A percentile compares a stretch with the other conserved stretches of the same genome.
Conservation (phyloP, 164 flowering plant species). For the Nymphaea thermarum region DNA sequence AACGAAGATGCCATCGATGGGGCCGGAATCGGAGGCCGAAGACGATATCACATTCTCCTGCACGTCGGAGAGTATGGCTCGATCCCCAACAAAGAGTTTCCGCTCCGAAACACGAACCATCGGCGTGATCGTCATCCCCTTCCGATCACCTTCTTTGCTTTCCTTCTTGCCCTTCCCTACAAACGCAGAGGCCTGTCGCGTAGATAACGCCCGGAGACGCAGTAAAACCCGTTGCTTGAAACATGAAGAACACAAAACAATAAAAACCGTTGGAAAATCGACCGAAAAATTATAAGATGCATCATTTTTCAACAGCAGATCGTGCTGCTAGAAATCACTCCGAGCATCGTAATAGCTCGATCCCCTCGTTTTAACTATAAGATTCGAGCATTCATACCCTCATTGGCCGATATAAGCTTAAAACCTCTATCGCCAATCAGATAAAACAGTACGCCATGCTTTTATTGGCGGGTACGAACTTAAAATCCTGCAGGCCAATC, state of each 20-base stretch:
- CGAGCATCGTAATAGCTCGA: too few relatives aligned
- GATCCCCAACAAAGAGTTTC: constrained; percentile 50
- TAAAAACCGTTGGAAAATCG: constrained; percentile 5
- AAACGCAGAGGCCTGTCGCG: constrained; percentile 4
- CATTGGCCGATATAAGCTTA: too few relatives aligned
- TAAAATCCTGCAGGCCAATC: too few relatives aligned
- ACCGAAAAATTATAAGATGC: constrained; percentile 1
- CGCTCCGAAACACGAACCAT: constrained; percentile 48
- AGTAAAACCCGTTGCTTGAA: not conserved
- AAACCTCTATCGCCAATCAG: too few relatives aligned
- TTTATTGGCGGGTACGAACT: too few relatives aligned
- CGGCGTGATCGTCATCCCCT: constrained; percentile 67
- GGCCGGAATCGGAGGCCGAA: constrained; percentile 45
- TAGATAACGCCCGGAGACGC: constrained; percentile 1
- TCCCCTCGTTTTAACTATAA: too few relatives aligned
- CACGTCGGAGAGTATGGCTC: constrained; percentile 48
- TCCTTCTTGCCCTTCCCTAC: constrained; percentile 7
- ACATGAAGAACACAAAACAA: constrained; percentile 1
- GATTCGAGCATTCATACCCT: too few relatives aligned
- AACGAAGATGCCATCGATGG: constrained; percentile 64
- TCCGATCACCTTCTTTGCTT: constrained; percentile 5
- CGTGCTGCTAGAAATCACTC: too few relatives aligned
- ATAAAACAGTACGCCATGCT: too few relatives aligned
- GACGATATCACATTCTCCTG: constrained; percentile 61
- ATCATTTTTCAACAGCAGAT: too few relatives aligned